Base-by-base conservation (phyloP, 2,329 filamentous ascomycete species). In the Colletotrichum eleusines region DNA sequence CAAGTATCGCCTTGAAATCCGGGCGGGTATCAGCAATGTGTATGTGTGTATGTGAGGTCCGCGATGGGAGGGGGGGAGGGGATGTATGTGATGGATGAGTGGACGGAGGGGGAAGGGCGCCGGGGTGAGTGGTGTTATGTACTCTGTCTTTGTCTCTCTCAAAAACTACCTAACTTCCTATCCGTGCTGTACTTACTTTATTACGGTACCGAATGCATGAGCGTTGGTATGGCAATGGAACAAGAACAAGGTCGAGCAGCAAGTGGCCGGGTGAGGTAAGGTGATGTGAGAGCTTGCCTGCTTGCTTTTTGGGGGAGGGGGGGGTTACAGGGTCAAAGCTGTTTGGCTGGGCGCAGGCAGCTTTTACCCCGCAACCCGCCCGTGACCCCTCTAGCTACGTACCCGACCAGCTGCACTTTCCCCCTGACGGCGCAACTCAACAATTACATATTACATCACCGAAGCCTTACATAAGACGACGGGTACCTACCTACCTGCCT, bases 141-240 rank as follows among this genome's bases (percentile, higher is more conserved):
- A 70, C 38, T 50, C 48, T 31, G 23, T 54, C 18, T 1, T 4
- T 26, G 16, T 14, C 35, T 65, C 53, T 44, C 44, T 35, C 35
- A 35, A 33, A n/a, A n/a, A n/a, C n/a, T n/a, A n/a, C n/a, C 40
- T 33, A 0, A n/a, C 8, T 46, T 42, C 20, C n/a, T 8, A 20
- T 40, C 8, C 42, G n/a, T 20, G 18, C n/a, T n/a, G n/a, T 18
- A 40, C 38, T 44, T 11, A n/a, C 42, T 11, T 20, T 23, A 23
- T 5, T 48, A 18, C 11, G 42, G 57, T 60, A n/a, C 26, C 28
- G 40, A n/a, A 18, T n/a, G 57, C 16, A 59, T 23, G 40, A 46
- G 60, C 40, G 63, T 66, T 70, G 67, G 67, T 70, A 66, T 61
- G 67, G 63, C 67, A 66, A 70, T 59, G 66, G 51, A 61, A 58